Evolutionary conservation across 1,284 basidiomycete genomes (phyloP).

Genomic region (Tylopilus sp.): DNA sequence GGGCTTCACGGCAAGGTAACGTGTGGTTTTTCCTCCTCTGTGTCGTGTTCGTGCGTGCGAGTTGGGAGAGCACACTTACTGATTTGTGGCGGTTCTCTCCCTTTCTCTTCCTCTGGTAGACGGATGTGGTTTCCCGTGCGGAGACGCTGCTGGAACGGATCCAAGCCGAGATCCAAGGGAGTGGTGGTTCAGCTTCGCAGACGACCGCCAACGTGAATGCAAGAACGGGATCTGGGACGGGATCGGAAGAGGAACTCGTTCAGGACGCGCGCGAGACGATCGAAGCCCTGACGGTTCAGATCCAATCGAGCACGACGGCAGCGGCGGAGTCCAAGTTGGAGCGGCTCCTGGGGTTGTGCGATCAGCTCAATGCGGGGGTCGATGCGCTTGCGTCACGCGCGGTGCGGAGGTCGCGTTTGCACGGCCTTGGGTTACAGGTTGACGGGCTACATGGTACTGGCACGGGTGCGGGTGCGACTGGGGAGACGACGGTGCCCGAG

Average conservation of each 20-base stretch:
- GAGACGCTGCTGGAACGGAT: constrained; percentile 47
- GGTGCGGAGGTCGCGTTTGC: constrained; percentile 36
- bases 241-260: constrained; percentile 35
- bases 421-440: constrained; percentile 47
- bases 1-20: constrained; percentile 51
- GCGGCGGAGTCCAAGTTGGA: constrained; percentile 59
- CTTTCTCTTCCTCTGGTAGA: background rate
- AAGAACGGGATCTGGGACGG: background rate
- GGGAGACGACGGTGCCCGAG: constrained; percentile 5
- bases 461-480: background rate
- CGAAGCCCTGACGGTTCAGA: constrained; percentile 49
- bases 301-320: constrained; percentile 47
- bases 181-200: background rate
- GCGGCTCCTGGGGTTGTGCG: constrained; percentile 68
- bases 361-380: constrained; percentile 57
- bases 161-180: constrained; percentile 25
- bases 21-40: background rate
- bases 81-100: background rate
- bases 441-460: constrained; percentile 14
- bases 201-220: background rate
- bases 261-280: constrained; percentile 51
- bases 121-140: constrained; percentile 38
- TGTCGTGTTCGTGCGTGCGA: background rate
- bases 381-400: constrained; percentile 37
- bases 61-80: background rate